Evolutionary conservation across 768 basidiomycete species (phyloP), one percentile per base, ranked within the genome.

Genomic region (Symmetrospora coprosmae): DNA sequence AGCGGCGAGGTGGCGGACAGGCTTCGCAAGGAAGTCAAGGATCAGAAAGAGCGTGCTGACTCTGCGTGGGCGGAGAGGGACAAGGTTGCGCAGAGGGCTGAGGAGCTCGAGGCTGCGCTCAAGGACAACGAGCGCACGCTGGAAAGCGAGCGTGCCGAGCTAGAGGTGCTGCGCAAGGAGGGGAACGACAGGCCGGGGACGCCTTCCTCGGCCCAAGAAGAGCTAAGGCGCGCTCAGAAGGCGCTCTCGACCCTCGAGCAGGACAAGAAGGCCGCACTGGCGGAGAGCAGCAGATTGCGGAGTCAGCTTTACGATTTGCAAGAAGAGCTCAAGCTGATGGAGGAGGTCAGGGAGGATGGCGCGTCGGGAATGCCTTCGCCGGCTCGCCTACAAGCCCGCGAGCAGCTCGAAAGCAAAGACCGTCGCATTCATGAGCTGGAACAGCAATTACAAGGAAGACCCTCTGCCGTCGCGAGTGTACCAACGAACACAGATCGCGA

Each of bases 81-180:
- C 8, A 34, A 52, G 33, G 14, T 14, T 4, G 37, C 25, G 6
- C 14, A 34, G 13, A 21, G 88, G 28, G 77, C 87, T 0, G 83
- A 83, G 60, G 92, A 99, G 70, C 78, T 89, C 21, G 89, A 92
- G 71, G 86, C 85, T 66, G 92, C 92, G 2, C 74, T 97, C 38
- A 76, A 84, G 64, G 90, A 96, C 74, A 87, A 85, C 66, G 83
- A 82, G 2, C 77, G 81, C 43, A 87, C 91, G 0, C 77, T 97
- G 9, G 91, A 97, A 72, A 84, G 84, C 66, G 86, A 90, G 4
- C 76, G 86, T 56, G 86, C 86, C 14, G 92, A 99, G 72, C 84
- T 96, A 13, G 92, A 99, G 74, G 71, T 72, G 62, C 75, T 74
- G 67, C 82, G 91, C 53, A 73, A 79, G 33, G 92, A 94, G 62